Evolutionary conservation across 108 stramenopile species (phyloP), one percentile per base, ranked within the genome.

Genomic region (Pseudonitzschia multiseries): DNA sequence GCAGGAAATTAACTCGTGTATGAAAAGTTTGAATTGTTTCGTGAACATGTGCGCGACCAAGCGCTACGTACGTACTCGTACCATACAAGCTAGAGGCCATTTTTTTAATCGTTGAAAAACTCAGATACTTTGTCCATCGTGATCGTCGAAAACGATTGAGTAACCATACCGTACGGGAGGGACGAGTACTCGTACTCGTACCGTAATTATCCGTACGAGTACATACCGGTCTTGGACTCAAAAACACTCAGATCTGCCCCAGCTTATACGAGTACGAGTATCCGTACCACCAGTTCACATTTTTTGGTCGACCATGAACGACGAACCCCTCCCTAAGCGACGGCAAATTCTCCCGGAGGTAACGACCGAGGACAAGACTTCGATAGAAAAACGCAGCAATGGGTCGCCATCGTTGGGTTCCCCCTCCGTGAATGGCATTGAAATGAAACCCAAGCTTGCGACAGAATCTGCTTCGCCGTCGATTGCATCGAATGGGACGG

Each of bases 251-350:
- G n/a, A n/a, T n/a, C n/a, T 36, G 36, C 36, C 36, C 36, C 36
- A 36, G n/a, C n/a, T n/a, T n/a, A n/a, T n/a, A n/a, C n/a, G n/a
- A n/a, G n/a, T n/a, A n/a, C n/a, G n/a, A n/a, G n/a, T n/a, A n/a
- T n/a, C n/a, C n/a, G n/a, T n/a, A n/a, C n/a, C n/a, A n/a, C n/a
- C n/a, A n/a, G n/a, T 36, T 5, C 6, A 48, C 12, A 18, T 18
- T 48, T 48, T 10, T 48, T 48, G 17, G 14, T 48, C 21, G 24
- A 26, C 33, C 22, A 51, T 36, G 57, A 68, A 59, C 4, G 74
- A 75, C 43, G 62, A 60, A 53, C 70, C 76, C 36, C 65, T 53
- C 5, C 61, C 48, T 4, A 71, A 77, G 76, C 65, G 54, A 52
- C 75, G 68, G 21, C 68, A 76, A 53, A 13, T 76, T 18, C 57